phyloP scores from a whole-genome alignment of 75 land plant species.

The Picea sitchensis region DNA sequence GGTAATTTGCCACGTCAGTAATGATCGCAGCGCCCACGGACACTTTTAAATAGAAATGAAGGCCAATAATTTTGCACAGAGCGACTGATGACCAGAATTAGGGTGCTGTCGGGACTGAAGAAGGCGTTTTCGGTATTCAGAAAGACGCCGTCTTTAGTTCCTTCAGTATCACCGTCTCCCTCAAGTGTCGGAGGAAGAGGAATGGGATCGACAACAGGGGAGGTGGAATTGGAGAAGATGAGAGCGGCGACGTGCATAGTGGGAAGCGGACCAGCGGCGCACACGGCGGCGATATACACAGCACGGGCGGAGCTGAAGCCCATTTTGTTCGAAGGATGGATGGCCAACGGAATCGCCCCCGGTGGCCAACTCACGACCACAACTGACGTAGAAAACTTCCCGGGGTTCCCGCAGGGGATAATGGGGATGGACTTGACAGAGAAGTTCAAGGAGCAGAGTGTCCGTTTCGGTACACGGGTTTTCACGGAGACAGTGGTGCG shows the following conservation, averaged over 20 bases:
- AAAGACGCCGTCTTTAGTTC: neutral
- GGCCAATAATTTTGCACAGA: neutral
- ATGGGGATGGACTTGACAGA: conserved; percentile 74
- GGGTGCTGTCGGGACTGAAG: neutral
- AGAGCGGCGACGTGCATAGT: conserved; percentile 73
- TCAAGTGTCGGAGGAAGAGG: neutral
- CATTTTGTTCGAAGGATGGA: conserved; percentile 86
- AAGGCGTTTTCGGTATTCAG: neutral
- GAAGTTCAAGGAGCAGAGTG: conserved; percentile 68
- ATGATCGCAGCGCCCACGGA: no score
- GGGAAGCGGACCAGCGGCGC: conserved; percentile 98
- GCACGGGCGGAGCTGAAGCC: conserved; percentile 90
- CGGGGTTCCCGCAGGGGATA: conserved; percentile 91
- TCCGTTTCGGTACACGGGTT: conserved; percentile 72
- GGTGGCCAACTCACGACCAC: conserved; percentile 99
- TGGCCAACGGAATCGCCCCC: conserved; percentile 94
- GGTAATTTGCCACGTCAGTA: neutral
- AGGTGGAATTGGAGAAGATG: conserved; percentile 14
- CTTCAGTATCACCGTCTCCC: neutral
- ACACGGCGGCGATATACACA: conserved; percentile 95
- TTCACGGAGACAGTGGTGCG: conserved; percentile 70
- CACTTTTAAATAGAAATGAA: neutral
- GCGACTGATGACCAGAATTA: neutral
- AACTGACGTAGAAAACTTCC: conserved; percentile 95
- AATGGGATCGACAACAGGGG: neutral